These are phyloP conservation scores for Zelopaecilomyces penicillatus DNA, from an alignment of 2,329 filamentous ascomycete genomes.

Conservation along the genomic window DNA sequence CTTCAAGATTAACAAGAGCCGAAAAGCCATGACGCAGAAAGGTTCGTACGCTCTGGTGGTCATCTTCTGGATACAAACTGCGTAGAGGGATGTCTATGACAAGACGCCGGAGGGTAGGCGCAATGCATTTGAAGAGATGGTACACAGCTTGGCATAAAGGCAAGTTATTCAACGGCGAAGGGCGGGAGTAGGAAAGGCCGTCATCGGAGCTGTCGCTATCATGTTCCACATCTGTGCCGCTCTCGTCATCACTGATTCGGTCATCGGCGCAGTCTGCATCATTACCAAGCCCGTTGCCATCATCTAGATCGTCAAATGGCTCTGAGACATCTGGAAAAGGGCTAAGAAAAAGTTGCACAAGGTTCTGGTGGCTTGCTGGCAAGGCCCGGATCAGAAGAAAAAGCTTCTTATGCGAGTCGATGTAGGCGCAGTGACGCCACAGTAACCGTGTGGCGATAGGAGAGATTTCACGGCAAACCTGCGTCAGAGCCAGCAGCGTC, in stretches of 20 bases:
- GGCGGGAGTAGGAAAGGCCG: background rate
- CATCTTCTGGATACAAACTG: background rate
- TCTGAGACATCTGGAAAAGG: background rate
- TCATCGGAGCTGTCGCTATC: background rate
- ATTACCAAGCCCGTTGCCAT: background rate
- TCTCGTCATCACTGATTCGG: background rate
- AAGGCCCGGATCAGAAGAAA: background rate
- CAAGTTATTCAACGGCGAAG: background rate
- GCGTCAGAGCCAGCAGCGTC: constrained; percentile 1
- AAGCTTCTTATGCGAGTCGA: constrained; percentile 1
- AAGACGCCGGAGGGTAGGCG: constrained; percentile 3
- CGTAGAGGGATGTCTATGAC: constrained; percentile 17
- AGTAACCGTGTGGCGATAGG: background rate
- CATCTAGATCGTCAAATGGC: background rate
- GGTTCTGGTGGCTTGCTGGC: background rate
- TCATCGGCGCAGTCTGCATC: background rate
- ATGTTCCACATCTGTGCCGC: background rate
- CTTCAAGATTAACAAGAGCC: constrained; percentile 14
- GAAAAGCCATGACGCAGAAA: constrained; percentile 12
- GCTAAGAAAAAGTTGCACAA: background rate
- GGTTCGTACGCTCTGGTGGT: background rate
- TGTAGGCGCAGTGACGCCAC: constrained; percentile 5
- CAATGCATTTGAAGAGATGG: constrained; percentile 1
- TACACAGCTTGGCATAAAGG: background rate
- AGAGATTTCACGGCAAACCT: background rate